These are phyloP conservation scores for Orbilia brochopaga DNA, from an alignment of 2,329 filamentous ascomycete genomes.

Conservation along the genomic window DNA sequence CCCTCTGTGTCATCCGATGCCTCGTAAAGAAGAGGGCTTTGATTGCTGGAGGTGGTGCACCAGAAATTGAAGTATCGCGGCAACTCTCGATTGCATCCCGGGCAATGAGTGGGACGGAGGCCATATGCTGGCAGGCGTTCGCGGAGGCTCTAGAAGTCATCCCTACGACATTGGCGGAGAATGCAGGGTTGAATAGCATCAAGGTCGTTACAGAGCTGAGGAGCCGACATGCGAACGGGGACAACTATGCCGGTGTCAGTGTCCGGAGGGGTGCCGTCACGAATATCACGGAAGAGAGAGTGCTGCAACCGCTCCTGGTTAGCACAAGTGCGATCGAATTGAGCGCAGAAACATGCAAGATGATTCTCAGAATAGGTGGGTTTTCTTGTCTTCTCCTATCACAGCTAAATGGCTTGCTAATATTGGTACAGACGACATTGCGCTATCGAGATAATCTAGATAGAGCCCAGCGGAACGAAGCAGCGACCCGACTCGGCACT, in stretches of 20 bases:
- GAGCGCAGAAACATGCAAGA: conserved; percentile 97
- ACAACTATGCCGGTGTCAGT: conserved; percentile 95
- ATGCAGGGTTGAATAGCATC: conserved; percentile 96
- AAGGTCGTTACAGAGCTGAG: conserved; percentile 96
- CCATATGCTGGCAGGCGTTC: conserved; percentile 99
- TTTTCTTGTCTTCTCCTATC: background rate
- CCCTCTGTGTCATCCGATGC: conserved; percentile 95
- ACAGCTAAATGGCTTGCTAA: conserved; percentile 1
- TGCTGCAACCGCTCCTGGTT: conserved; percentile 91
- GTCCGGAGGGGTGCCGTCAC: conserved; percentile 96
- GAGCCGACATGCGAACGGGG: conserved; percentile 90
- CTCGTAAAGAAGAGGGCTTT: conserved; percentile 99
- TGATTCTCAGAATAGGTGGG: conserved; percentile 70
- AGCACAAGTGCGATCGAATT: conserved; percentile 97
- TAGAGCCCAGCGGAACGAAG: background rate
- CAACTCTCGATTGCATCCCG: conserved; percentile 81
- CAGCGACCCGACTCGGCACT: background rate
- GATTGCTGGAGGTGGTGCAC: conserved; percentile 93
- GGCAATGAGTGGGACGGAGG: conserved; percentile 84
- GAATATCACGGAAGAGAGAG: conserved; percentile 96
- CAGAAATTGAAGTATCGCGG: conserved; percentile 94
- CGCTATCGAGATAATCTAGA: conserved; percentile 39
- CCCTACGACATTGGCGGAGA: conserved; percentile 94
- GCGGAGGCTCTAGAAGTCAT: conserved; percentile 97
- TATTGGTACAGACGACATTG: conserved; percentile 40